Evolutionary conservation across 768 basidiomycete species (phyloP).

Genomic region (Boletales sp.): DNA sequence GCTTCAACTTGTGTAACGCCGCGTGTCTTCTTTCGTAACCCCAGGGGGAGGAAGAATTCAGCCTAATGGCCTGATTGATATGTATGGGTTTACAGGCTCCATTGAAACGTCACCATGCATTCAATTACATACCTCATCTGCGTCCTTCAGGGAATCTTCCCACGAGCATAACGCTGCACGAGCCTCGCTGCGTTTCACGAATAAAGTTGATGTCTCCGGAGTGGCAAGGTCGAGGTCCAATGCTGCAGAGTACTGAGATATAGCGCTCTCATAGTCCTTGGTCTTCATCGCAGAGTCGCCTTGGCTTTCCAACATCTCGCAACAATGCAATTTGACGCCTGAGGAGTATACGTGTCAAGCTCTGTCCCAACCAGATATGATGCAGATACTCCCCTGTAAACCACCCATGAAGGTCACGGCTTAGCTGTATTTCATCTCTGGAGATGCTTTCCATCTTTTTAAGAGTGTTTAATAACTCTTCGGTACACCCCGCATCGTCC

Average conservation of each 20-base stretch:
- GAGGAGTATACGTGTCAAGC: background rate
- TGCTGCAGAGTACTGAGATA: constrained; percentile 10
- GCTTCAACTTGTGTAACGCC: constrained; percentile 9
- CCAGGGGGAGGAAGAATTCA: constrained; percentile 9
- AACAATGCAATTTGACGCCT: constrained; percentile 12
- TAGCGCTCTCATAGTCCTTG: constrained; percentile 3
- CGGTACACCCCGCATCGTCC: background rate
- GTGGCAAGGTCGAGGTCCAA: background rate
- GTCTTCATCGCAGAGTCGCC: constrained; percentile 8
- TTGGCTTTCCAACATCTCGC: background rate
- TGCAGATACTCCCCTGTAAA: constrained; percentile 3
- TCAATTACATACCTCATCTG: constrained; percentile 10
- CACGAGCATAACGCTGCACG: background rate
- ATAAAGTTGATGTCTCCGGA: background rate
- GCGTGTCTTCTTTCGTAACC: constrained; percentile 15
- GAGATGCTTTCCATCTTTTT: constrained; percentile 4
- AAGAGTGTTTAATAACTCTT: background rate
- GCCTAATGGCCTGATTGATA: constrained; percentile 1
- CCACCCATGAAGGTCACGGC: constrained; percentile 5
- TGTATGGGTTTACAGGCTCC: no score
- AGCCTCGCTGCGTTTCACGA: constrained; percentile 16
- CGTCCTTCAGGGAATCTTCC: constrained; percentile 13
- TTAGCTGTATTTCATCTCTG: constrained; percentile 6
- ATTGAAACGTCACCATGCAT: background rate
- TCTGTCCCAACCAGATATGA: background rate